Percentiles rank a stretch among this genome's conserved stretches.
Conservation (phyloP, 257 asterid genomes). For the Rauvolfia tetraphylla region DNA sequence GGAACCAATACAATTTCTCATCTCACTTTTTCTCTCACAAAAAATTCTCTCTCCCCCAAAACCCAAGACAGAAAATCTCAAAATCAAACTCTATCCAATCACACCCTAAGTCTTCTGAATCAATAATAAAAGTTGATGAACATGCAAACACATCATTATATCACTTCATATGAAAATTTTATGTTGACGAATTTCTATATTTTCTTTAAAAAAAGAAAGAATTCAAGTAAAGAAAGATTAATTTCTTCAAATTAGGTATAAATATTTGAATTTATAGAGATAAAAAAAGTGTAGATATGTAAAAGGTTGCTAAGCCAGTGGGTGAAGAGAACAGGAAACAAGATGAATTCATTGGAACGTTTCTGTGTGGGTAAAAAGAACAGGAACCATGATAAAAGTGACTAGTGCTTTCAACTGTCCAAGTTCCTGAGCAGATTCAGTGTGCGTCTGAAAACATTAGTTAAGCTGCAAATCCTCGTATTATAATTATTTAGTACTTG, state of each 20-base stretch:
- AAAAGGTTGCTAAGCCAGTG: neutral
- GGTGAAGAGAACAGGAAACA: constrained; percentile 11
- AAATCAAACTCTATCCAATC: no score
- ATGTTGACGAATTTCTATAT: no score
- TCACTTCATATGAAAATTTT: no score
- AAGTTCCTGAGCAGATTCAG: neutral
- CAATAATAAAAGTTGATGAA: neutral
- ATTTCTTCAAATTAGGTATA: neutral
- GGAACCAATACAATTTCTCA: no score
- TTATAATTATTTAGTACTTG: neutral
- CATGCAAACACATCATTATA: neutral
- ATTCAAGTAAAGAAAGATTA: no score
- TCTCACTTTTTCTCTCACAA: no score
- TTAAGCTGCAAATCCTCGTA: neutral
- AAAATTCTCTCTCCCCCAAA: no score
- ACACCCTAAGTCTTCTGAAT: no score
- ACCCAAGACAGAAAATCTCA: no score
- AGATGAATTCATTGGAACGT: neutral
- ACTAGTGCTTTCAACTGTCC: neutral
- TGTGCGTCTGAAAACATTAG: neutral
- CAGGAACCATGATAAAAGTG: neutral
- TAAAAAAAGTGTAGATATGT: neutral
- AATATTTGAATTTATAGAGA: neutral
- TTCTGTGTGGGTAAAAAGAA: neutral
- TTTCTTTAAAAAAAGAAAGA: neutral